Base-by-base conservation (phyloP, 2,329 filamentous ascomycete species). In the Aspergillus sp. region DNA sequence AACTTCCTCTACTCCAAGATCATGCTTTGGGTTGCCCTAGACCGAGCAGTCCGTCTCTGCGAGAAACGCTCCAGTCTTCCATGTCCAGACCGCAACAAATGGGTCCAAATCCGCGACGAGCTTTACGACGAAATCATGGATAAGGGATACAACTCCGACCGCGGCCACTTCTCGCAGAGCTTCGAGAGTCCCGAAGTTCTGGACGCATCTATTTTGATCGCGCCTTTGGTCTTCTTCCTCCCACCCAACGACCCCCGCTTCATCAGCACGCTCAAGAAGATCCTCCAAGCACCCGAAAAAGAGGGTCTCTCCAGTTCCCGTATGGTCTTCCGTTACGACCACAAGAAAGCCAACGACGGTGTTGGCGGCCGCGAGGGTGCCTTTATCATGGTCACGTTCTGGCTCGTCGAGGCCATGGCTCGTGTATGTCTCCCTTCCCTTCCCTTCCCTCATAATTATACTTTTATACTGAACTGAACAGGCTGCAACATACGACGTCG, bases 331-430 rank as follows among this genome's bases (percentile, higher is more conserved):
- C 79, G 86, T 41, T 90, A 90, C 63, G 80, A 90, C 56, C 85
- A 83, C 0, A 72, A 82, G 5, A 69, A 81, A 22, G 80, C 83
- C 2, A 79, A 88, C 47, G 86, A 90, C 59, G 85, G 85, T 25
- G 84, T 90, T 7, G 84, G 85, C 33, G 86, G 86, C 15, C 75
- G 78, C 45, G 86, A 90, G 67, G 86, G 86, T 19, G 85, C 85
- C 17, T 90, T 90, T 62, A 83, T 79, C 60, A 89, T 90, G 85
- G 88, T 85, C 61, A 90, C 85, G 0, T 90, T 90, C 64, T 90
- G 86, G 86, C 79, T 89, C 0, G 84, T 90, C 10, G 86, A 90
- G 67, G 85, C 86, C 20, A 77, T 90, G 68, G 87, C 85, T 25
- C 77, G 86, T 27, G 85, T 85, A 54, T 71, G 78, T 55, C 70